Base-by-base conservation (phyloP, 2,329 filamentous ascomycete genomes). In the Arthrobotrys sphaeroides region DNA sequence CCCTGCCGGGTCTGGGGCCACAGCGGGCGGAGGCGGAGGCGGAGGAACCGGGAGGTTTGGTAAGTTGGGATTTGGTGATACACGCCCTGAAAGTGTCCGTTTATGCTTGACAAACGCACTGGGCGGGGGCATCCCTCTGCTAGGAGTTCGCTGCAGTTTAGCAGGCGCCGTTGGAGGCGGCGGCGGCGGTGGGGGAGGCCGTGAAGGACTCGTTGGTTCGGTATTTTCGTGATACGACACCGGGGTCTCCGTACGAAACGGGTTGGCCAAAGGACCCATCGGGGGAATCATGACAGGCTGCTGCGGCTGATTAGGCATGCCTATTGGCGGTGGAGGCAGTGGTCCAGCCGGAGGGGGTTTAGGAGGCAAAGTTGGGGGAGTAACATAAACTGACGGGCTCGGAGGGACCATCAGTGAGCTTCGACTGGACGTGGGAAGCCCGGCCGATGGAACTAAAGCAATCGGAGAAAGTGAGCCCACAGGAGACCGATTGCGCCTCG, bases 81-180 rank as follows among this genome's bases (percentile, higher is more conserved):
- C 40, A 3, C 62, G 57, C n/a, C 70, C 70, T 7, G 70, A 74
- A 31, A 67, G 1, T 2, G 62, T 16, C 10, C 62, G 53, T 43
- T 68, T 62, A 33, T 74, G 62, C 33, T 68, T 74, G 45, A 2
- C 64, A 13, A 67, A 74, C 12, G 70, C 55, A 31, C 70, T 74
- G 3, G 70, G 70, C n/a, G 70, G 70, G 12, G 43, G 36, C 24
- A 49, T 38, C 28, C 53, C 16, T 43, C 36, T 68, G 13, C 62
- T 74, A 7, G 62, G 55, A 33, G 9, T 64, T 26, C 70, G 43
- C 38, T 68, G 70, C 18, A 68, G 16, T 36, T 68, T 74, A 18
- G 45, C 28, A n/a, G 45, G 36, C 1, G 43, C 28, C 18, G 45
- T 12, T 65, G 49, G 36, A 2, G 49, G 49, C 13, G 70, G 53